Base-by-base conservation (phyloP, 495 filamentous ascomycete species). In the Poronia punctata region DNA sequence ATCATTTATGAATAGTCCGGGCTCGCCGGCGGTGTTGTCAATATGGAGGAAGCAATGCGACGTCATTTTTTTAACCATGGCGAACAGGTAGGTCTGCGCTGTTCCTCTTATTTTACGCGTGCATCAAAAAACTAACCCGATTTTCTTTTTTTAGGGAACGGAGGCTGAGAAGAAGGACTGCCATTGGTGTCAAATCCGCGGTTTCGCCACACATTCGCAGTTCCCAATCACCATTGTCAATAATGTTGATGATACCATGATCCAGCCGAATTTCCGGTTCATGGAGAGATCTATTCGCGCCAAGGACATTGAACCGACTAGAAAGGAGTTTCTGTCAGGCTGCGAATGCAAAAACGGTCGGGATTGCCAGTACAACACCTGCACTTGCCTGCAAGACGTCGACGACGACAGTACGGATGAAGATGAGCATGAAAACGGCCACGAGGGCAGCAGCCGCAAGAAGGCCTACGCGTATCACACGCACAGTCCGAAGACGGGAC, bases 311-410 rank as follows among this genome's bases (percentile, higher is more conserved):
- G 53, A 63, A 12, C 46, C 63, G 0, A 68, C 68, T 12, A 66
- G 65, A 39, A 49, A 50, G 12, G 65, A 62, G n/a, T 78, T 78
- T 42, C 61, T 63, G 10, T 59, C 60, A n/a, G 76, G 76, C 6
- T 82, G 78, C 45, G 60, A 68, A 15, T 79, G 75, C 44, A 45
- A 49, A 1, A 47, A 67, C 18, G 60, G 64, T 25, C 55, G 60
- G 6, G 53, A 67, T 4, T 82, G 78, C 59, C 62, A 64, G 47
- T 67, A 64, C 38, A 49, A 42, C 30, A 56, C 50, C 5, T 82
- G 78, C 45, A 50, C 57, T 8, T 82, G 78, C 35, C 57, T 78
- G 6, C 63, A 71, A 24, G 72, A 78, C 35, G 62, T 76, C 41
- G 67, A 58, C 6, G 51, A 58, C 4, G 49, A 45, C 32, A 64